A percentile compares a stretch with the other conserved stretches of the same genome.
Evolutionary conservation across 768 basidiomycete genomes (phyloP).

Genomic region (Clitopilus passeckerianus): DNA sequence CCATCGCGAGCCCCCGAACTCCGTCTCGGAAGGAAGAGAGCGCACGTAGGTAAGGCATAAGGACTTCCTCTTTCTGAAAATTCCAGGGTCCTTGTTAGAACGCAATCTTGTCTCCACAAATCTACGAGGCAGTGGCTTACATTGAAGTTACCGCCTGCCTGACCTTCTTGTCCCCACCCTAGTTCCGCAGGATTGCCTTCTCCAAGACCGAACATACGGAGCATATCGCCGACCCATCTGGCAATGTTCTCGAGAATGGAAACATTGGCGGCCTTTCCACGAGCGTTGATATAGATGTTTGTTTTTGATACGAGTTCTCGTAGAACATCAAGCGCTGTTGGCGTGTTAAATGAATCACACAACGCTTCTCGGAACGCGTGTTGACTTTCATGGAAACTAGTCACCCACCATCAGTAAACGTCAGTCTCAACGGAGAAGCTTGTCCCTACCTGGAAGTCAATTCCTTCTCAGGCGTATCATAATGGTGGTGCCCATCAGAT

Average conservation of each 20-base stretch:
- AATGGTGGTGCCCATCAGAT: slow-evolving; percentile 62
- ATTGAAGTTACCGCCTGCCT: slow-evolving; percentile 41
- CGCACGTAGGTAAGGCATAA: slow-evolving; percentile 85
- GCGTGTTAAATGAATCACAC: slow-evolving; percentile 97
- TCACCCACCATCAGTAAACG: slow-evolving; percentile 4
- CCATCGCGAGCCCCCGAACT: slow-evolving; percentile 78
- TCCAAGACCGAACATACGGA: slow-evolving; percentile 76
- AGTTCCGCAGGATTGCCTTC: slow-evolving; percentile 63
- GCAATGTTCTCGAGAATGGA: slow-evolving; percentile 59
- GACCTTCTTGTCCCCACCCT: slow-evolving; percentile 79
- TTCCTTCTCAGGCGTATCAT: slow-evolving; percentile 62
- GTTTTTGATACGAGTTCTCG: slow-evolving; percentile 79
- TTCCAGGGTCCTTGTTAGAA: slow-evolving; percentile 4
- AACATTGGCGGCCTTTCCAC: slow-evolving; percentile 55
- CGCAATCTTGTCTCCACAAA: not conserved
- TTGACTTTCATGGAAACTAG: slow-evolving; percentile 73
- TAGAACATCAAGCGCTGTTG: slow-evolving; percentile 69
- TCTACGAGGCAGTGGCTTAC: slow-evolving; percentile 28
- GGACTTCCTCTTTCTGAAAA: slow-evolving; percentile 69
- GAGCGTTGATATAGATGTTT: slow-evolving; percentile 82
- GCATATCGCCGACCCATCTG: slow-evolving; percentile 68
- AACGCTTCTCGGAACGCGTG: slow-evolving; percentile 77
- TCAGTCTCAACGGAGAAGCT: slow-evolving; percentile 5
- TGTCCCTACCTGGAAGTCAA: slow-evolving; percentile 52
- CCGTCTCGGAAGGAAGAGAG: slow-evolving; percentile 91